phyloP scores from a whole-genome alignment of 306 rosid species.

The Cercis canadensis region DNA sequence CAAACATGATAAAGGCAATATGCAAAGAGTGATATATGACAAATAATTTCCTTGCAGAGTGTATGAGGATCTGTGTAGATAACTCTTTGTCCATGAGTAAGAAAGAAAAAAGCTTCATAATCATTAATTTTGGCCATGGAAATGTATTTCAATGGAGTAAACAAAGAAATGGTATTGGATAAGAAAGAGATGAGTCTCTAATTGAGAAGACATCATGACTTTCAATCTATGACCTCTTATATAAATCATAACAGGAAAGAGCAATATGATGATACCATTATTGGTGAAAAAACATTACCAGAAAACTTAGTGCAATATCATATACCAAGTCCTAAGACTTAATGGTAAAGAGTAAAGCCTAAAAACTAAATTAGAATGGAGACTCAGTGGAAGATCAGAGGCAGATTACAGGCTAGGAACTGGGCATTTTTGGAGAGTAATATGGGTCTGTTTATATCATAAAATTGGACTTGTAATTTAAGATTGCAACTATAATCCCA shows the following conservation, averaged over 20 bases:
- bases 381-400: neutral
- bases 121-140: constrained; percentile 8
- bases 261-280: neutral
- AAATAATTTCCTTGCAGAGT: neutral
- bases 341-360: neutral
- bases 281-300: neutral
- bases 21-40: neutral
- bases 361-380: too few relatives aligned
- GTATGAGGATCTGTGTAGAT: neutral
- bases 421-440: neutral
- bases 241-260: neutral
- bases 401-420: too few relatives aligned
- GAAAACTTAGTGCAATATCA: neutral
- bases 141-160: neutral
- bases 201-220: neutral
- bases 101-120: neutral
- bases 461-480: too few relatives aligned
- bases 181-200: neutral
- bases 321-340: neutral
- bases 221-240: neutral
- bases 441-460: neutral
- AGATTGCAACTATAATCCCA: neutral
- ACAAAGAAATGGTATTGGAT: neutral
- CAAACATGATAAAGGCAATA: constrained; percentile 5
- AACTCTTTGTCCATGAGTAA: neutral